These are phyloP conservation scores for Juglanconis sp. DNA, from an alignment of 2,329 filamentous ascomycete genomes.

Conservation along the genomic window DNA sequence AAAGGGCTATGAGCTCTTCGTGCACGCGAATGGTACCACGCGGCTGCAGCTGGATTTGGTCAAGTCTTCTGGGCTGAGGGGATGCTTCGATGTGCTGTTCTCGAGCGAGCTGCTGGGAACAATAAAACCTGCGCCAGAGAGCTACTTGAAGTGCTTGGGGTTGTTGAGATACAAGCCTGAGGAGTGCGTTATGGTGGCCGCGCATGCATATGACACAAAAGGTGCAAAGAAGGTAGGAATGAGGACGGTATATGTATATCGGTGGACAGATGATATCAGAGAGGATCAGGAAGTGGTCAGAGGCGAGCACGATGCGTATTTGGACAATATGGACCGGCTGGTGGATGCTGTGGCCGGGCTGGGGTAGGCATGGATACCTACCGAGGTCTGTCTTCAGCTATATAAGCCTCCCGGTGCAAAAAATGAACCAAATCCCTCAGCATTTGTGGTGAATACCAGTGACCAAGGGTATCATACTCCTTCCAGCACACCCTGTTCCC, in stretches of 20 bases:
- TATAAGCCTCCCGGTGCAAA: no score
- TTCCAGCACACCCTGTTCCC: no score
- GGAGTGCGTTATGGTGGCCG: conserved; percentile 51
- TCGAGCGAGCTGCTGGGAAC: conserved; percentile 48
- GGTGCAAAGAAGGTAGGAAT: conserved; percentile 47
- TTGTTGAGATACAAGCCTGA: conserved; percentile 41
- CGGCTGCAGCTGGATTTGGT: conserved; percentile 52
- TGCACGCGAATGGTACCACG: conserved; percentile 53
- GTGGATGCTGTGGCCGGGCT: conserved; percentile 14
- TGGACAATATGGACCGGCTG: conserved; percentile 23
- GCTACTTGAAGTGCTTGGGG: conserved; percentile 43
- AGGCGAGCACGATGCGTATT: conserved; percentile 36
- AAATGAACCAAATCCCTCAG: no score
- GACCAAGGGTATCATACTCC: no score
- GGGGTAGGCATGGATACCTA: background rate
- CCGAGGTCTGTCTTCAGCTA: no score
- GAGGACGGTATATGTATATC: conserved; percentile 48
- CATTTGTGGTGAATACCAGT: no score
- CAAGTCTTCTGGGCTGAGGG: conserved; percentile 39
- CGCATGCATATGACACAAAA: conserved; percentile 51
- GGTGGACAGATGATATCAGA: conserved; percentile 51
- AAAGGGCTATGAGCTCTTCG: conserved; percentile 40
- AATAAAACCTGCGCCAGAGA: conserved; percentile 45
- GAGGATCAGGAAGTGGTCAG: conserved; percentile 41
- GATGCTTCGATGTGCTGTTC: conserved; percentile 47